A percentile compares a stretch with the other conserved stretches of the same genome.
Conservation (phyloP, 495 filamentous ascomycete species). For the Hypoxylon lienhwacheense region DNA sequence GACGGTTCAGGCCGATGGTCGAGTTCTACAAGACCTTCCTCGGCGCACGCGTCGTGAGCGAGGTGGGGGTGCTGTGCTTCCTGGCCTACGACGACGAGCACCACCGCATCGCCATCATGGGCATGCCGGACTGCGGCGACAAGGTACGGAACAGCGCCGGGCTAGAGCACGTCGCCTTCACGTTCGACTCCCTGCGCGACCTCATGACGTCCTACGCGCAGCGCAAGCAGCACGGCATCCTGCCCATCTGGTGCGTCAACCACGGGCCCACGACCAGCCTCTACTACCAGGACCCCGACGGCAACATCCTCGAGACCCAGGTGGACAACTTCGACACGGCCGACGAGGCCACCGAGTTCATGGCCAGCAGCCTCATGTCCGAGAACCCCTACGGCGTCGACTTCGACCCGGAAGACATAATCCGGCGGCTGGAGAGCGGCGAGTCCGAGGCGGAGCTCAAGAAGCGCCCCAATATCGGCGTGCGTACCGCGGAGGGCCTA, state of each 20-base stretch:
- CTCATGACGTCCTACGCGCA: constrained; percentile 40
- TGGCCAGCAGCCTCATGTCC: constrained; percentile 27
- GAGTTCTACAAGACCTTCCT: constrained; percentile 44
- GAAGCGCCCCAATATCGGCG: constrained; percentile 37
- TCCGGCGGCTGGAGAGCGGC: constrained; percentile 38
- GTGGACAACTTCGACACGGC: constrained; percentile 47
- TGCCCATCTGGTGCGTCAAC: constrained; percentile 48
- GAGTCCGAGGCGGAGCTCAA: constrained; percentile 39
- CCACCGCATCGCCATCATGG: constrained; percentile 48
- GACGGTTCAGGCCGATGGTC: constrained; percentile 33
- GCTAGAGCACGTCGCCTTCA: constrained; percentile 48
- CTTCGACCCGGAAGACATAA: constrained; percentile 45
- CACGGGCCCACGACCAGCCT: constrained; percentile 50
- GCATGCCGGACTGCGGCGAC: constrained; percentile 28
- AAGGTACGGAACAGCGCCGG: constrained; percentile 34
- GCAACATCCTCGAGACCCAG: constrained; percentile 52
- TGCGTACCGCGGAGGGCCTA: constrained; percentile 11
- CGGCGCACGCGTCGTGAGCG: constrained; percentile 29
- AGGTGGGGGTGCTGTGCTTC: constrained; percentile 38
- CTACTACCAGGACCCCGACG: constrained; percentile 53
- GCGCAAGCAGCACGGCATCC: constrained; percentile 41
- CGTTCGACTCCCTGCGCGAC: constrained; percentile 37
- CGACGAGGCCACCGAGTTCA: constrained; percentile 43
- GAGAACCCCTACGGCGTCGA: constrained; percentile 45
- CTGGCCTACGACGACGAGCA: constrained; percentile 52